These are phyloP conservation scores for Fusarium staphyleae DNA, from an alignment of 2,329 filamentous ascomycete genomes.

Conservation along the genomic window DNA sequence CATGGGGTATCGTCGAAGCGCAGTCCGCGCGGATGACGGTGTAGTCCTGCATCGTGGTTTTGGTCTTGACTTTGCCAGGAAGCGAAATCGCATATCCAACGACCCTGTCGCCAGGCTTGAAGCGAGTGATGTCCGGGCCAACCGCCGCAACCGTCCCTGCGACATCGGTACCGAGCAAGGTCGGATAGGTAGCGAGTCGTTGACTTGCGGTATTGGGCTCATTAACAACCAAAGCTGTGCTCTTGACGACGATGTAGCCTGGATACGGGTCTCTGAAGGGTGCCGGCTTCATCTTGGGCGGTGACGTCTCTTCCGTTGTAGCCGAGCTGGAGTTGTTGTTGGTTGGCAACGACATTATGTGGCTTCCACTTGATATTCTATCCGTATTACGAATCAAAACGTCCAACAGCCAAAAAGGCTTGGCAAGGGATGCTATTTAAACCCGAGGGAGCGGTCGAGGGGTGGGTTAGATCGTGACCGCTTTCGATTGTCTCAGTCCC, in stretches of 20 bases:
- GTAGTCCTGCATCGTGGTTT: conserved; percentile 31
- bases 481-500: no score
- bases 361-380: no score
- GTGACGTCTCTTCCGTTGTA: conserved; percentile 18
- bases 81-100: conserved; percentile 41
- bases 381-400: no score
- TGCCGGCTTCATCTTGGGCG: conserved; percentile 24
- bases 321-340: conserved; percentile 13
- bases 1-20: conserved; percentile 29
- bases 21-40: conserved; percentile 17
- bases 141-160: conserved; percentile 45
- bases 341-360: no score
- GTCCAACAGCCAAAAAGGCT: no score
- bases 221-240: conserved; percentile 45
- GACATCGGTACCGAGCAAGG: conserved; percentile 43
- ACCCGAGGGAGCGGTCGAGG: no score
- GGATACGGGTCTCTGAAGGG: conserved; percentile 7
- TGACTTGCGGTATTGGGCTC: conserved; percentile 41
- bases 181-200: conserved; percentile 20
- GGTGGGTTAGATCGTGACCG: no score
- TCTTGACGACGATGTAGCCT: conserved; percentile 39
- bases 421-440: no score
- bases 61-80: conserved; percentile 40
- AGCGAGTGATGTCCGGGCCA: conserved; percentile 34
- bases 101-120: conserved; percentile 35